Conservation (phyloP, 2,329 filamentous ascomycete species). For the Fusarium begoniae region DNA sequence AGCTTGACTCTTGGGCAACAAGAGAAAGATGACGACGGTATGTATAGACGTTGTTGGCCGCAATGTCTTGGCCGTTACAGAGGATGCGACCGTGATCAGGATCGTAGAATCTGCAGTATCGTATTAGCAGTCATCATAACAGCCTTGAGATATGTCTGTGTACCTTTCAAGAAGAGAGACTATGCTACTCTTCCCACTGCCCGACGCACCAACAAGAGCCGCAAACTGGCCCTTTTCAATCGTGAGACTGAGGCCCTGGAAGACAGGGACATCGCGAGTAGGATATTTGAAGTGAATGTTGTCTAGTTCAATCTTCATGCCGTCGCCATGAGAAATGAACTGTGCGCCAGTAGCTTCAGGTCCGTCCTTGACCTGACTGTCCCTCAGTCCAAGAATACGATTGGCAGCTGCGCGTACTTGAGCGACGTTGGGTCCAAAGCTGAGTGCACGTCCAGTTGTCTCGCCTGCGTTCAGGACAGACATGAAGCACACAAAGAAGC, state of each 20-base stretch:
- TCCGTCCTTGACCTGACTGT: constrained; percentile 38
- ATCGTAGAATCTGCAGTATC: constrained; percentile 68
- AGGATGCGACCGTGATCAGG: constrained; percentile 69
- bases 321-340: constrained; percentile 49
- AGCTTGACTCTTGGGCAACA: constrained; percentile 77
- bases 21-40: constrained; percentile 74
- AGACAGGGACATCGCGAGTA: constrained; percentile 64
- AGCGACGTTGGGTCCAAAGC: constrained; percentile 71
- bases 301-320: constrained; percentile 64
- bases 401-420: constrained; percentile 68
- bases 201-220: constrained; percentile 74
- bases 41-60: constrained; percentile 63
- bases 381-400: constrained; percentile 63
- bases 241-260: constrained; percentile 68
- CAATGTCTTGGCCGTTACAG: constrained; percentile 69
- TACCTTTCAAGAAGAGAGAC: constrained; percentile 67
- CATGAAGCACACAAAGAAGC: constrained; percentile 69
- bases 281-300: constrained; percentile 70
- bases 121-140: neutral
- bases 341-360: constrained; percentile 45
- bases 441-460: constrained; percentile 55
- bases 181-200: constrained; percentile 77
- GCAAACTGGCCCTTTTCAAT: constrained; percentile 75
- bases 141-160: accelerated
- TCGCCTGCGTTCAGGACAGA: constrained; percentile 72